Evolutionary conservation across 169 alveolate species (phyloP), one percentile per base, ranked within the genome.

Genomic region (Theileria parva): DNA sequence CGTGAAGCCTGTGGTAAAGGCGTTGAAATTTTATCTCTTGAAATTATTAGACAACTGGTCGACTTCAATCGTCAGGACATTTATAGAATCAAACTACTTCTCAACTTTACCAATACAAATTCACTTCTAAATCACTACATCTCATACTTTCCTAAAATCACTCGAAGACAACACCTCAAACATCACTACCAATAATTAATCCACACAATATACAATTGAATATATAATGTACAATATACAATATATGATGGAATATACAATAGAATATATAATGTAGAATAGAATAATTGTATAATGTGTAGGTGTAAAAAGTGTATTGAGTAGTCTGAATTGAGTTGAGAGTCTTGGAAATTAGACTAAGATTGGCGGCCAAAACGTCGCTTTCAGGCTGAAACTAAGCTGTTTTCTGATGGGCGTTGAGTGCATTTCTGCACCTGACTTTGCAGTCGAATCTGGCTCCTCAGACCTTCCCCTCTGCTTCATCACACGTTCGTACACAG

Each of bases 391-490:
- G 5, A 32, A 5, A 32, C 37, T 3, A 64, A 30, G 72, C 86
- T 79, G 86, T 79, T 79, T 79, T 79, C 86, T 79, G 86, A 48
- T 79, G 86, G 86, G 66, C 86, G 86, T 79, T 79, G 69, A 66
- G 51, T 75, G 74, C 63, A 66, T 79, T 44, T 79, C 80, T 66
- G 63, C 80, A 75, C 61, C 5, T 34, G 86, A 66, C 86, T 71
- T 79, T 70, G 68, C 86, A 79, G 86, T 75, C 86, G 75, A 72
- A 57, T 70, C 86, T 79, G 86, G 86, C 74, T 64, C 86, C 86
- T 79, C 86, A 79, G 86, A 79, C 86, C 86, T 79, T 79, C 86
- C 86, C 86, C 86, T 67, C 86, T 79, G 86, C 37, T 34, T 69
- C 57, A 27, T 28, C 19, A 65, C 48, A 78, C 74, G 53, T 44